Conservation (phyloP, 805 yeast genomes). For the Wickerhamomyces alni region DNA sequence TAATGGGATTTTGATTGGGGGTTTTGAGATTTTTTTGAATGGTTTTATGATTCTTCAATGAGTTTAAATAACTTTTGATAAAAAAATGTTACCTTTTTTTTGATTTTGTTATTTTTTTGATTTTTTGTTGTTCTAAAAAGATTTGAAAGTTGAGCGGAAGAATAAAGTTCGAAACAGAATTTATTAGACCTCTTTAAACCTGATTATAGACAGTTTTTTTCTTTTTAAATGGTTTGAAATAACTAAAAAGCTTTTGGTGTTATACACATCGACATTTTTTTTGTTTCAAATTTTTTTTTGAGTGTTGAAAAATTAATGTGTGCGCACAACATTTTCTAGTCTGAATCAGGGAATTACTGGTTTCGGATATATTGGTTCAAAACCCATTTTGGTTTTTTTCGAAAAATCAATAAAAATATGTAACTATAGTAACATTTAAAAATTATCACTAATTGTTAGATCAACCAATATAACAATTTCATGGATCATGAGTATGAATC, state of each 20-base stretch:
- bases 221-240: slow-evolving; percentile 12
- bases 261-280: background rate
- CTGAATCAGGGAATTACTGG: background rate
- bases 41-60: slow-evolving; percentile 16
- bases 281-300: background rate
- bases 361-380: too few species aligned
- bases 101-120: background rate
- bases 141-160: background rate
- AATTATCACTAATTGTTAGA: too few species aligned
- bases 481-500: too few species aligned
- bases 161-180: background rate
- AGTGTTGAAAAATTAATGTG: background rate
- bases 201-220: slow-evolving; percentile 3
- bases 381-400: too few species aligned
- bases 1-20: slow-evolving; percentile 3
- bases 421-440: background rate
- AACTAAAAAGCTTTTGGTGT: background rate
- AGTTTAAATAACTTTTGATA: slow-evolving; percentile 5
- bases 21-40: slow-evolving; percentile 14
- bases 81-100: background rate
- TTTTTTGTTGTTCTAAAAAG: slow-evolving; percentile 1
- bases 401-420: background rate
- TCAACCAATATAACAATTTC: too few species aligned
- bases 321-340: background rate
- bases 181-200: background rate